These are phyloP conservation scores for Ramichloridium luteum DNA, from an alignment of 2,329 filamentous ascomycete species.

Conservation along the genomic window DNA sequence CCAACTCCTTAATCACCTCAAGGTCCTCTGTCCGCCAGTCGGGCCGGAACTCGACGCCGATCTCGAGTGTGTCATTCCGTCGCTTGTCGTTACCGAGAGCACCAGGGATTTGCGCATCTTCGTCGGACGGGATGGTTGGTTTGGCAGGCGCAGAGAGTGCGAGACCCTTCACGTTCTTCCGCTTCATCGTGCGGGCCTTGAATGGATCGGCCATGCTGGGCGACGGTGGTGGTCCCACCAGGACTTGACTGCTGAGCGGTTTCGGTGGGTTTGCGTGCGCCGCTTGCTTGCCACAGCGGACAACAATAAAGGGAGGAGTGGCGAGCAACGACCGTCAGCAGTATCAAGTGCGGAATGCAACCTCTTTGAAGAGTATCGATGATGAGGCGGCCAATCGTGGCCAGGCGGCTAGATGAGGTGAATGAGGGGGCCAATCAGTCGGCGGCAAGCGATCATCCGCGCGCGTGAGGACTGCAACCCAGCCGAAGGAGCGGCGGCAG, in stretches of 20 bases:
- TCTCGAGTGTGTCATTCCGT: slow-evolving; percentile 67
- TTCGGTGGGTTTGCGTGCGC: too few species aligned
- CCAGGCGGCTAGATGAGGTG: slow-evolving; percentile 2
- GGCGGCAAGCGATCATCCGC: slow-evolving; percentile 3
- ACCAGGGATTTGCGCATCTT: slow-evolving; percentile 51
- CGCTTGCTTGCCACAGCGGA: too few species aligned
- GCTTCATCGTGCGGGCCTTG: slow-evolving; percentile 74
- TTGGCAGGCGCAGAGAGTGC: slow-evolving; percentile 73
- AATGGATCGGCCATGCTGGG: slow-evolving; percentile 38
- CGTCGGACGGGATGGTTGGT: slow-evolving; percentile 56
- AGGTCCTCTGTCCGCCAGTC: slow-evolving; percentile 86
- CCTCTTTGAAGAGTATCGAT: too few species aligned
- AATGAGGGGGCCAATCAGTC: slow-evolving; percentile 6
- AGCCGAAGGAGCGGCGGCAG: too few species aligned
- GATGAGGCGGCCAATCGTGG: too few species aligned
- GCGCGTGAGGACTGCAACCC: slow-evolving; percentile 8
- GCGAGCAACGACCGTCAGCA: too few species aligned
- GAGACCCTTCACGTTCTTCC: slow-evolving; percentile 96
- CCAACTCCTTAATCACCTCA: slow-evolving; percentile 85
- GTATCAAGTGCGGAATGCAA: too few species aligned
- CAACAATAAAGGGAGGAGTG: too few species aligned
- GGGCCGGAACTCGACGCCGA: slow-evolving; percentile 92
- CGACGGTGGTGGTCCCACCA: too few species aligned
- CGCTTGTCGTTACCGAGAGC: slow-evolving; percentile 44
- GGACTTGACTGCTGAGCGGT: too few species aligned